phyloP scores from a whole-genome alignment of 2,329 filamentous ascomycete genomes.

The Fusarium drepaniforme region DNA sequence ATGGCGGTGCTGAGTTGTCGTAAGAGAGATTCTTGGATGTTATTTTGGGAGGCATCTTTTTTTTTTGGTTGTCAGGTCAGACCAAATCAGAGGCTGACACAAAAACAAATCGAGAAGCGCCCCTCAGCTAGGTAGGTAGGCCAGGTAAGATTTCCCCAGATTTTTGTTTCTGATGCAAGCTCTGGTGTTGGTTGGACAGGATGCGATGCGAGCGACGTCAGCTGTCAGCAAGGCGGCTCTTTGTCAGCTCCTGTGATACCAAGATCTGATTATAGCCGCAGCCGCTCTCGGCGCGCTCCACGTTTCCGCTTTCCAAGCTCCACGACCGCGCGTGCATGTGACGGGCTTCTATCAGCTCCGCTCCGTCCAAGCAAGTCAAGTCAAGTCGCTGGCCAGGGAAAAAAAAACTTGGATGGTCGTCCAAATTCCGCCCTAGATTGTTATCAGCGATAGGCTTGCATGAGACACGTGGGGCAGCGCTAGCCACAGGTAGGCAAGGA shows the following conservation, averaged over 20 bases:
- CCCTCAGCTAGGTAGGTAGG: neutral
- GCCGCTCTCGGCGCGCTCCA: conserved; percentile 3
- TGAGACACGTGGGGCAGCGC: conserved; percentile 28
- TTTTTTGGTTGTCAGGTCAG: conserved; percentile 3
- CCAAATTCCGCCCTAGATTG: conserved; percentile 18
- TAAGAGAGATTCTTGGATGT: conserved; percentile 79
- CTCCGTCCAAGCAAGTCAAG: neutral
- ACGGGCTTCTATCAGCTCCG: neutral
- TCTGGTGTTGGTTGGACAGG: conserved; percentile 27
- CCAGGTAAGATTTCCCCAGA: conserved; percentile 1
- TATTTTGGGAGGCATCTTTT: conserved; percentile 68
- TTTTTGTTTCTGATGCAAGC: neutral
- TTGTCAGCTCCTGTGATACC: conserved; percentile 24
- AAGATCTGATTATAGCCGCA: conserved; percentile 10
- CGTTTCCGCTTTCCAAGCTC: conserved; percentile 10
- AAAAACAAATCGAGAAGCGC: neutral
- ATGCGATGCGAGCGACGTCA: conserved; percentile 6
- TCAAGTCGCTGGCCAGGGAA: neutral
- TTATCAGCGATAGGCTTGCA: conserved; percentile 20
- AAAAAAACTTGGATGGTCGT: conserved; percentile 8
- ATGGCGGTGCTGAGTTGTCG: conserved; percentile 69
- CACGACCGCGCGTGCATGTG: conserved; percentile 7
- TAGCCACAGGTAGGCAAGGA: conserved; percentile 1
- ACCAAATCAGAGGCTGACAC: conserved; percentile 6
- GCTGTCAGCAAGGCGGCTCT: conserved; percentile 25